Evolutionary conservation across 2,329 filamentous ascomycete genomes (phyloP).

Genomic region (Zymoseptoria brevis): DNA sequence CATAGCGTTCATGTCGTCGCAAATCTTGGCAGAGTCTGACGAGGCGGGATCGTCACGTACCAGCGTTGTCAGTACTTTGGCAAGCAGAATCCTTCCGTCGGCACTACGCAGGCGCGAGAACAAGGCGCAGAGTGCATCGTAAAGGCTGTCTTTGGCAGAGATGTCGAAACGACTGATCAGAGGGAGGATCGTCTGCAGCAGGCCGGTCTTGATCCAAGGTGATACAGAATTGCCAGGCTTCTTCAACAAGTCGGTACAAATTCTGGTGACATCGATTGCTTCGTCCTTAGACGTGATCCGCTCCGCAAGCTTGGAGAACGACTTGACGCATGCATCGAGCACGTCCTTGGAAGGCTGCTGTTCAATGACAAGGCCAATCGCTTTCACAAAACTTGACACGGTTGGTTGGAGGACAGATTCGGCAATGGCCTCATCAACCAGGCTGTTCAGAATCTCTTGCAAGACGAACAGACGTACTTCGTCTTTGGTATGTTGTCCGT

Average conservation of each 20-base stretch:
- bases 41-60: slow-evolving; percentile 56
- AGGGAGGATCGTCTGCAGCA: slow-evolving; percentile 71
- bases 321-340: slow-evolving; percentile 69
- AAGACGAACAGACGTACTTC: slow-evolving; percentile 80
- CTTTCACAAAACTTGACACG: slow-evolving; percentile 56
- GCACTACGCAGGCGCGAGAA: slow-evolving; percentile 88
- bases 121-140: slow-evolving; percentile 65
- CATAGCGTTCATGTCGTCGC: slow-evolving; percentile 73
- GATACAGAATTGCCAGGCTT: slow-evolving; percentile 79
- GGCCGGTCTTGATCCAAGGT: slow-evolving; percentile 70
- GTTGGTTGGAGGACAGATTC: slow-evolving; percentile 55
- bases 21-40: slow-evolving; percentile 58
- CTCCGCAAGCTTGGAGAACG: slow-evolving; percentile 66
- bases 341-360: slow-evolving; percentile 61
- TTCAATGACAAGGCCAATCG: slow-evolving; percentile 46
- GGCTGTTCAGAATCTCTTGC: slow-evolving; percentile 60
- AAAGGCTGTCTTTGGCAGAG: slow-evolving; percentile 47
- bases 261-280: slow-evolving; percentile 68
- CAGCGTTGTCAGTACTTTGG: slow-evolving; percentile 64
- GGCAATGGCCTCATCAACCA: slow-evolving; percentile 53
- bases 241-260: slow-evolving; percentile 71
- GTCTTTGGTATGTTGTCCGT: slow-evolving; percentile 67
- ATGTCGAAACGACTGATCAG: slow-evolving; percentile 41
- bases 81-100: slow-evolving; percentile 64
- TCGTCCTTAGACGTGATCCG: slow-evolving; percentile 61